phyloP scores from a whole-genome alignment of 2,329 filamentous ascomycete species.

The Pseudogymnoascus sp. region DNA sequence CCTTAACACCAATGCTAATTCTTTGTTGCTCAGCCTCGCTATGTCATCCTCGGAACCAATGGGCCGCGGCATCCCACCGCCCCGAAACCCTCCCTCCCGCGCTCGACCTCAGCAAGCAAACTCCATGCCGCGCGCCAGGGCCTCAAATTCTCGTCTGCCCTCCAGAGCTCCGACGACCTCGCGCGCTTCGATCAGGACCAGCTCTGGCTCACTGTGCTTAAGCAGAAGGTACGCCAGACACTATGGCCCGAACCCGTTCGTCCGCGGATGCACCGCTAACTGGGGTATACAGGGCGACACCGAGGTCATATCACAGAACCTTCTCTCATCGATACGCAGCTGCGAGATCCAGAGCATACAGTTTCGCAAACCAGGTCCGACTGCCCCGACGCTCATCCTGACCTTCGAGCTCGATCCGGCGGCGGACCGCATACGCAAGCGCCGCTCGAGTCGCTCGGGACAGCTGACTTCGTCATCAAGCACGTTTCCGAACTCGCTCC shows the following conservation, averaged over 20 bases:
- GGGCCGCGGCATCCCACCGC: constrained; percentile 15
- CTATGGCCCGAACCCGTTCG: neutral
- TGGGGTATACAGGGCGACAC: constrained; percentile 24
- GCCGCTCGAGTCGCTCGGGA: constrained; percentile 54
- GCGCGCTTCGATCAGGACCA: constrained; percentile 13
- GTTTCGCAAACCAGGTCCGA: constrained; percentile 53
- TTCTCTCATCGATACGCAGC: constrained; percentile 25
- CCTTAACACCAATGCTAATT: constrained; percentile 2
- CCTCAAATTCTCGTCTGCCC: constrained; percentile 19
- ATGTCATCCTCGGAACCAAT: constrained; percentile 46
- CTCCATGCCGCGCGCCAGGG: constrained; percentile 15
- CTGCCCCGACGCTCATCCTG: constrained; percentile 51
- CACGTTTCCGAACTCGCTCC: constrained; percentile 34
- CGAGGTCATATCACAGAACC: constrained; percentile 26
- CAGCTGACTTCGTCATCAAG: constrained; percentile 35
- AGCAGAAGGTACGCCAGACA: constrained; percentile 26
- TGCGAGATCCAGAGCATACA: constrained; percentile 44
- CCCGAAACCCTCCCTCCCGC: constrained; percentile 11
- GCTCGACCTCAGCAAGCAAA: constrained; percentile 8
- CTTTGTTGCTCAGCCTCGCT: constrained; percentile 41
- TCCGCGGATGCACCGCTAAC: neutral
- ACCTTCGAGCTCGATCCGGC: constrained; percentile 41
- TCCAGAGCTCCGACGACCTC: constrained; percentile 23
- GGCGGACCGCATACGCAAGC: constrained; percentile 53
- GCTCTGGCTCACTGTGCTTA: constrained; percentile 28